Evolutionary conservation across 2,329 filamentous ascomycete genomes (phyloP).

Genomic region (Apiospora hydei): DNA sequence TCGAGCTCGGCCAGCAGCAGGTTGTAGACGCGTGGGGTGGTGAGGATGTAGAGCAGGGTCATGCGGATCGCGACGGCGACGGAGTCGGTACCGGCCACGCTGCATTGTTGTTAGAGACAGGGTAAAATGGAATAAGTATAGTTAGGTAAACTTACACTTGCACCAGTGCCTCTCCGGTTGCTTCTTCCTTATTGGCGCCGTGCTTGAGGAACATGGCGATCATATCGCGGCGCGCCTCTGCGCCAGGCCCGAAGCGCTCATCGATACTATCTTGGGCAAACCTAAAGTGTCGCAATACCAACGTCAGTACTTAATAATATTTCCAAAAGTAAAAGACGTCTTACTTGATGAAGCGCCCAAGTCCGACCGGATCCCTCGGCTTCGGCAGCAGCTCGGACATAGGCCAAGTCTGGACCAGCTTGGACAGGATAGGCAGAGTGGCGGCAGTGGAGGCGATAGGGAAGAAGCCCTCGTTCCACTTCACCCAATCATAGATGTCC

Average conservation of each 20-base stretch:
- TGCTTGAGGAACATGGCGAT: slow-evolving; percentile 28
- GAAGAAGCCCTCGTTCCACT: slow-evolving; percentile 33
- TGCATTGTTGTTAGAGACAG: not conserved
- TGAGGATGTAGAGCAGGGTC: slow-evolving; percentile 30
- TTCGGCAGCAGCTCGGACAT: slow-evolving; percentile 30
- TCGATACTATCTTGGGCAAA: slow-evolving; percentile 29
- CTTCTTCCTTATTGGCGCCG: slow-evolving; percentile 28
- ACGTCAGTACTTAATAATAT: not conserved
- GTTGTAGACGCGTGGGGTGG: slow-evolving; percentile 30
- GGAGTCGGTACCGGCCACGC: slow-evolving; percentile 31
- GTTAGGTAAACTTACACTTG: slow-evolving; percentile 27
- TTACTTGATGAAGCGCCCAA: slow-evolving; percentile 30
- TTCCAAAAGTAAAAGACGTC: not conserved
- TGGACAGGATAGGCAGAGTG: slow-evolving; percentile 29
- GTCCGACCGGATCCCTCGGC: slow-evolving; percentile 26
- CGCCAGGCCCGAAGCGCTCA: slow-evolving; percentile 27
- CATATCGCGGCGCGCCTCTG: slow-evolving; percentile 29
- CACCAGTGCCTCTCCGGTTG: slow-evolving; percentile 29
- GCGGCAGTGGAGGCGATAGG: slow-evolving; percentile 29
- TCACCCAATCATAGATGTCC: slow-evolving; percentile 39
- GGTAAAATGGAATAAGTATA: too few species aligned
- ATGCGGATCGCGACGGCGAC: slow-evolving; percentile 29
- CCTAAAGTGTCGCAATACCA: not conserved
- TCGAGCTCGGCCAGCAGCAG: slow-evolving; percentile 30
- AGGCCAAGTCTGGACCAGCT: slow-evolving; percentile 30